Evolutionary conservation across 2,329 filamentous ascomycete species (phyloP), one percentile per base, ranked within the genome.

Genomic region (Exophiala sp.): DNA sequence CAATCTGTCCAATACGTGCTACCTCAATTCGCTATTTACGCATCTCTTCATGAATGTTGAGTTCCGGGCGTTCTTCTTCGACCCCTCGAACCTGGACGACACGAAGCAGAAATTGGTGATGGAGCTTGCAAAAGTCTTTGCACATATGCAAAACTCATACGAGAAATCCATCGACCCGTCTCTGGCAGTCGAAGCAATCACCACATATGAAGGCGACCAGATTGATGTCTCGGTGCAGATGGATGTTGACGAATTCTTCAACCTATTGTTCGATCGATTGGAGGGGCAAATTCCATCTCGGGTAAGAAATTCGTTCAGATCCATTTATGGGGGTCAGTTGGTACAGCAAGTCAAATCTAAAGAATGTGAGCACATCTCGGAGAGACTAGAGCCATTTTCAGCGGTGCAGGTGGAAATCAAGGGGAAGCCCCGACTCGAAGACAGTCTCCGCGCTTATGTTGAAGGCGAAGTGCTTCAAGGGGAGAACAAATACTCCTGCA

Each of bases 211-310:
- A 34, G 88, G 91, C 54, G 80, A 84, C 2, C 78, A 82, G 12
- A 95, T 99, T 59, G 91, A 97, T 69, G 86, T 95, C 21, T 84
- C 86, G 52, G 84, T 88, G 55, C 94, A 99, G 70, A 97, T 99
- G 89, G 94, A 99, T 67, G 94, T 96, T 4, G 94, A 97, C 63
- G 91, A 96, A 68, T 99, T 97, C 68, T 97, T 95, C 74, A 96
- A 94, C 65, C 79, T 96, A 3, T 79, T 99, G 0, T 94, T 97
- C 64, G 91, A 95, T 69, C 83, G 91, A 21, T 91, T 91, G 82
- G 95, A 99, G 67, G 82, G 83, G 7, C 89, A 96, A 65, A 83
- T 97, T 14, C 79, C 81, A 8, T 71, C 77, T 1, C 78, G 84
- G n/a, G 82, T 84, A 33, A 95, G 89, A 70, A 84, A 82, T 59